phyloP scores from a whole-genome alignment of 2,329 filamentous ascomycete genomes.

The Penicillium sp. region DNA sequence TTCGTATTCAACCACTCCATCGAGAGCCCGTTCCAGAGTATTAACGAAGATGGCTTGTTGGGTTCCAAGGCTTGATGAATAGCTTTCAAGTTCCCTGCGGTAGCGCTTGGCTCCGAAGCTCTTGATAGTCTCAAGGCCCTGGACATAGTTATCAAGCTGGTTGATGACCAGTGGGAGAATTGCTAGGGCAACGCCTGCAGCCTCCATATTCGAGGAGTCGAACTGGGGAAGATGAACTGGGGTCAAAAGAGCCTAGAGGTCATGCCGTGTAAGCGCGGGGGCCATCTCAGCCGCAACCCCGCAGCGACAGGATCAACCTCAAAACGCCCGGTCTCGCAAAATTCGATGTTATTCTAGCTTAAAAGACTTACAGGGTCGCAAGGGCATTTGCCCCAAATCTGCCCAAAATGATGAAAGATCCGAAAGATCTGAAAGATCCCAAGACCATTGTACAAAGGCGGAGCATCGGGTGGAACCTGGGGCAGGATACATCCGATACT shows the following conservation, averaged over 20 bases:
- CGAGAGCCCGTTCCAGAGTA: conserved; percentile 4
- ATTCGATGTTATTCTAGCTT: neutral
- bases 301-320: neutral
- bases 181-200: conserved; percentile 33
- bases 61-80: conserved; percentile 3
- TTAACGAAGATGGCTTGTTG: conserved; percentile 17
- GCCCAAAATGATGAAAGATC: neutral
- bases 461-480: too few relatives aligned
- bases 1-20: conserved; percentile 9
- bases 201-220: conserved; percentile 10
- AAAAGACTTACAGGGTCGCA: neutral
- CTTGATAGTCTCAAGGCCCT: conserved; percentile 41
- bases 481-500: too few relatives aligned
- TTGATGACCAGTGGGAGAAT: conserved; percentile 39
- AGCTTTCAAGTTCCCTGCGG: conserved; percentile 6
- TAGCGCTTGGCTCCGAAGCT: conserved; percentile 22
- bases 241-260: neutral
- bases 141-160: conserved; percentile 36
- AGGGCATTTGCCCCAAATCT: neutral
- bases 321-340: neutral
- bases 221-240: neutral
- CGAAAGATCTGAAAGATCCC: neutral
- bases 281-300: neutral
- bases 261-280: neutral
- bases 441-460: neutral